phyloP scores from a whole-genome alignment of 2,329 filamentous ascomycete species.

The Orbilia ellipsospora region DNA sequence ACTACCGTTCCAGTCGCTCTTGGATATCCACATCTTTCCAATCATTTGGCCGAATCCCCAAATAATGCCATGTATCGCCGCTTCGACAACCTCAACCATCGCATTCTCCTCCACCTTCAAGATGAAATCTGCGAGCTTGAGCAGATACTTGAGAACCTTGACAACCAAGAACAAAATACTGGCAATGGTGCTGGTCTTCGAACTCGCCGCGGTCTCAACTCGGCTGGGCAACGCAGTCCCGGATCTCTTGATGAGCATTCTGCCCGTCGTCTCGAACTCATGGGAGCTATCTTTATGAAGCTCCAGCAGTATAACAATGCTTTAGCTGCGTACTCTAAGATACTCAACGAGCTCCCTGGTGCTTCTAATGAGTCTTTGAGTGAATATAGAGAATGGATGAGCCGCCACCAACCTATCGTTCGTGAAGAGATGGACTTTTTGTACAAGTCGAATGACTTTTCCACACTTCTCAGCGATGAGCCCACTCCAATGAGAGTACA shows the following conservation, averaged over 20 bases:
- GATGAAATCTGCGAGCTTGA: conserved; percentile 86
- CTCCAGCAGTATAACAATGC: conserved; percentile 57
- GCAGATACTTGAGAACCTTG: conserved; percentile 77
- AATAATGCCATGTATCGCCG: conserved; percentile 77
- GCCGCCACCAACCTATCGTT: conserved; percentile 44
- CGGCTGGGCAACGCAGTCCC: conserved; percentile 41
- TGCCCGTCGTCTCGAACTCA: conserved; percentile 56
- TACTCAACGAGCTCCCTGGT: conserved; percentile 48
- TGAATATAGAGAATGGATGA: conserved; percentile 51
- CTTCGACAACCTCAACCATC: conserved; percentile 84
- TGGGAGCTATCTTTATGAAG: conserved; percentile 58
- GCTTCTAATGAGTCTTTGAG: conserved; percentile 32
- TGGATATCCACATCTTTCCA: conserved; percentile 57
- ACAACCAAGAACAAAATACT: conserved; percentile 64
- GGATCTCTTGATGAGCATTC: conserved; percentile 47
- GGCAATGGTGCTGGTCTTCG: conserved; percentile 59
- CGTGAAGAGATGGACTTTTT: conserved; percentile 54
- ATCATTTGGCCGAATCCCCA: conserved; percentile 55
- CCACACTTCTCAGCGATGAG: conserved; percentile 35
- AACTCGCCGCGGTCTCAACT: conserved; percentile 56
- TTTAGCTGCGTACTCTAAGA: conserved; percentile 49
- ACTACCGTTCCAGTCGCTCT: conserved; percentile 48
- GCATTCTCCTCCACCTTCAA: conserved; percentile 82
- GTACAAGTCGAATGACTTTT: conserved; percentile 49
- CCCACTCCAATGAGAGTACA: conserved; percentile 44